phyloP scores from a whole-genome alignment of 306 rosid species.

The Trifolium repens region DNA sequence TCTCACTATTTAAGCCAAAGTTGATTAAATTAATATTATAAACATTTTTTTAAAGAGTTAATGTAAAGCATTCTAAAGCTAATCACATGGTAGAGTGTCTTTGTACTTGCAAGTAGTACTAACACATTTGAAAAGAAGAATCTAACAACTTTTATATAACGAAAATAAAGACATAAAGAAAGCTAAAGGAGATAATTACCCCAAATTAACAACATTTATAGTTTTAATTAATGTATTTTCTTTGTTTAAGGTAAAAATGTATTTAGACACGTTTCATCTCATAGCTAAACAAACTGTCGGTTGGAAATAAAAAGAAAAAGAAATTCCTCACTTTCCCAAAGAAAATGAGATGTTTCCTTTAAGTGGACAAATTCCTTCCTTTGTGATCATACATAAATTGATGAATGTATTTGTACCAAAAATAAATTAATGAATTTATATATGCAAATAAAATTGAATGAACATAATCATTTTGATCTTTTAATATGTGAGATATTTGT shows the following conservation, averaged over 20 bases:
- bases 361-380: slow-evolving; percentile 37
- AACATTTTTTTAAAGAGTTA: background rate
- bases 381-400: slow-evolving; percentile 37
- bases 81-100: slow-evolving; percentile 40
- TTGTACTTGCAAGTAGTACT: slow-evolving; percentile 47
- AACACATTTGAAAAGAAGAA: slow-evolving; percentile 43
- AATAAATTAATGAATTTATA: too few relatives aligned
- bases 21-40: slow-evolving; percentile 13
- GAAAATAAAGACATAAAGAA: slow-evolving; percentile 29
- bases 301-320: background rate
- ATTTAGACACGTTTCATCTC: slow-evolving; percentile 20
- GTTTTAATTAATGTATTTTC: background rate
- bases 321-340: slow-evolving; percentile 29
- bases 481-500: background rate
- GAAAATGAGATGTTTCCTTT: slow-evolving; percentile 37
- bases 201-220: background rate
- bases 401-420: background rate
- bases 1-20: slow-evolving; percentile 8
- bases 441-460: background rate
- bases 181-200: slow-evolving; percentile 15
- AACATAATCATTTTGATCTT: background rate
- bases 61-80: slow-evolving; percentile 33
- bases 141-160: slow-evolving; percentile 42
- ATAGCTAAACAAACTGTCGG: slow-evolving; percentile 40
- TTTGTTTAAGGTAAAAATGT: background rate